Percentiles rank a stretch among this genome's conserved stretches.
Evolutionary conservation across 441 rosid genomes (phyloP).

Genomic region (Syzygium malaccense): DNA sequence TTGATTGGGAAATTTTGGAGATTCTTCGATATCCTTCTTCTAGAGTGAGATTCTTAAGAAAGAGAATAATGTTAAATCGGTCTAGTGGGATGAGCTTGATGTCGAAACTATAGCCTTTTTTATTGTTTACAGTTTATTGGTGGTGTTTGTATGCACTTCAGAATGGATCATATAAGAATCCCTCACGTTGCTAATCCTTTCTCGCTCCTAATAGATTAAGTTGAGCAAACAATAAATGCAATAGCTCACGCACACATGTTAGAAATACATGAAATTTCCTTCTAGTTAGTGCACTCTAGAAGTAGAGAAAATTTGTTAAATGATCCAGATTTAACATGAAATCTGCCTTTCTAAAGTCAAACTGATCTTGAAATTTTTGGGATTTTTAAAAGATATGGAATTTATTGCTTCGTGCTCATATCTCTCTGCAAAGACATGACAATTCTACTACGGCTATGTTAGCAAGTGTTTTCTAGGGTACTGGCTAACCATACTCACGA

Average conservation of each 20-base stretch:
- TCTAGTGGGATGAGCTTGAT: neutral
- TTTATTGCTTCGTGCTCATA: too few species aligned
- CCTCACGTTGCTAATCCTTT: neutral
- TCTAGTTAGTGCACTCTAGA: neutral
- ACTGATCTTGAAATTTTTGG: too few species aligned
- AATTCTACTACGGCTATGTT: too few species aligned
- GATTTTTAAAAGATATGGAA: too few species aligned
- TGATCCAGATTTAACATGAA: too few species aligned
- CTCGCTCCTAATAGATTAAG: neutral
- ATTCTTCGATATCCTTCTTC: neutral
- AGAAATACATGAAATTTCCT: neutral
- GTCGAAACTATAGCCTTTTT: neutral
- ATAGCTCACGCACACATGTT: neutral
- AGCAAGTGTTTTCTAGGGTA: too few species aligned
- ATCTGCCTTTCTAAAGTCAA: too few species aligned
- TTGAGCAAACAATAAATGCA: neutral
- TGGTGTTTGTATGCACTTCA: neutral
- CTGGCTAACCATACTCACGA: too few species aligned
- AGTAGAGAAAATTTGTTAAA: neutral
- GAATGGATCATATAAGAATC: neutral
- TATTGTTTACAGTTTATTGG: neutral
- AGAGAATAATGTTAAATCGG: neutral
- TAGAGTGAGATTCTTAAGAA: neutral
- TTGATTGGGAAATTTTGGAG: neutral
- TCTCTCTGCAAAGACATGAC: too few species aligned